Conservation (phyloP, 495 filamentous ascomycete genomes). For the Penicillium coffeae region DNA sequence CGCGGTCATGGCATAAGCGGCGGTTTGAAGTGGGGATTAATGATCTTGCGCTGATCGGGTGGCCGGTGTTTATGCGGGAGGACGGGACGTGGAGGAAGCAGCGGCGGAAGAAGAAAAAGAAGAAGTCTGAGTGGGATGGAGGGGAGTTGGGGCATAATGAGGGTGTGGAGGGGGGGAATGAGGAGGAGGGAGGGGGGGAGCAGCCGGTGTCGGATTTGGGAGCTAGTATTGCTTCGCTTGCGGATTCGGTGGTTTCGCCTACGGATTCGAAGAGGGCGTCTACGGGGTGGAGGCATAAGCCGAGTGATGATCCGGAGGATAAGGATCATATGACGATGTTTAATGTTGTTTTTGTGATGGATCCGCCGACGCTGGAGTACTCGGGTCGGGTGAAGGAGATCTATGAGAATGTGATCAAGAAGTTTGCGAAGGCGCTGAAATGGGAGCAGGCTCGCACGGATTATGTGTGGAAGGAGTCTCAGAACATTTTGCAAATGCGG, state of each 20-base stretch:
- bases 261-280: constrained; percentile 35
- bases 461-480: constrained; percentile 85
- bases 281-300: constrained; percentile 35
- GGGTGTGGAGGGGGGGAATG: constrained; percentile 35
- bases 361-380: constrained; percentile 72
- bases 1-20: constrained; percentile 74
- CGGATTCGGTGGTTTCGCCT: constrained; percentile 30
- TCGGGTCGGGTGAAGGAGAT: constrained; percentile 71
- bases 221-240: constrained; percentile 20
- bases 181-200: constrained; percentile 26
- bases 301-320: constrained; percentile 51
- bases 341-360: constrained; percentile 88
- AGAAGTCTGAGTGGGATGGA: constrained; percentile 41
- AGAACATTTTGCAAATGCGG: constrained; percentile 70
- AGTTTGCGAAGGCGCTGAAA: constrained; percentile 82
- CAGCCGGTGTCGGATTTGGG: constrained; percentile 30
- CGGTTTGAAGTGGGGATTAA: constrained; percentile 85
- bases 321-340: constrained; percentile 85
- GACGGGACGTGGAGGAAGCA: constrained; percentile 86
- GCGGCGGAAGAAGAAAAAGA: constrained; percentile 54
- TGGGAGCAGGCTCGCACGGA: constrained; percentile 82
- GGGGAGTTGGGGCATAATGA: constrained; percentile 42
- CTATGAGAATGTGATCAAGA: constrained; percentile 83
- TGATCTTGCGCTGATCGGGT: constrained; percentile 77
- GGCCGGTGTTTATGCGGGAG: constrained; percentile 80